Evolutionary conservation across 495 filamentous ascomycete species (phyloP), one percentile per base, ranked within the genome.

Genomic region (Penicillium atrosanguineum): DNA sequence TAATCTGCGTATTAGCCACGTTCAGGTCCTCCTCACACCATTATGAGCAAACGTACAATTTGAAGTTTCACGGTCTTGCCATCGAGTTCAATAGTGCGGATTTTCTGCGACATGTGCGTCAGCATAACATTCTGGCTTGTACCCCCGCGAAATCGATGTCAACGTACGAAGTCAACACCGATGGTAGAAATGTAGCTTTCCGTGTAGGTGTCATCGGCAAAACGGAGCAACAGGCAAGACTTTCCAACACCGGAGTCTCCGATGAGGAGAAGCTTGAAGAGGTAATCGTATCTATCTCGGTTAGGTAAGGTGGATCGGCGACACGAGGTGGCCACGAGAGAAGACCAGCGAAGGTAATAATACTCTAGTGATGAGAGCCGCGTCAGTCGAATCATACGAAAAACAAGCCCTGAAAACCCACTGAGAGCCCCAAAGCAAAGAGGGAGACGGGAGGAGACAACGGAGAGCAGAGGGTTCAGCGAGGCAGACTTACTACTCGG

Each of bases 201-300:
- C n/a, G 94, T 98, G 79, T 97, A 98, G 69, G 95, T 97, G 69
- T 98, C 94, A 73, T 98, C 94, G 63, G 95, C 94, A 64, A 98
- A 98, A 73, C 94, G 91, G 62, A 98, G 80, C 54, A 98, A 82
- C 78, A 97, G 74, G 76, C 95, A 97, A 65, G 95, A 97, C 88
- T 98, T 98, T 86, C 94, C 94, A 61, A 97, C 95, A 80, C 94
- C 94, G 65, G 94, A 97, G 72, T 98, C 94, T 76, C 94, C 94
- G 83, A 98, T 98, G 77, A 98, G 90, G 70, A 98, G 92, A 52
- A 98, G 91, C 84, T 98, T 98, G 84, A 98, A 98, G 64, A 98
- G 91, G 72, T 97, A 98, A 71, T 98, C 94, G 86, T 97, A 98
- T 95, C 94, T 97, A 71, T 46, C 44, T 55, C 16, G 50, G 63